Evolutionary conservation across 306 rosid genomes (phyloP).

Genomic region (Corylus heterophylla): DNA sequence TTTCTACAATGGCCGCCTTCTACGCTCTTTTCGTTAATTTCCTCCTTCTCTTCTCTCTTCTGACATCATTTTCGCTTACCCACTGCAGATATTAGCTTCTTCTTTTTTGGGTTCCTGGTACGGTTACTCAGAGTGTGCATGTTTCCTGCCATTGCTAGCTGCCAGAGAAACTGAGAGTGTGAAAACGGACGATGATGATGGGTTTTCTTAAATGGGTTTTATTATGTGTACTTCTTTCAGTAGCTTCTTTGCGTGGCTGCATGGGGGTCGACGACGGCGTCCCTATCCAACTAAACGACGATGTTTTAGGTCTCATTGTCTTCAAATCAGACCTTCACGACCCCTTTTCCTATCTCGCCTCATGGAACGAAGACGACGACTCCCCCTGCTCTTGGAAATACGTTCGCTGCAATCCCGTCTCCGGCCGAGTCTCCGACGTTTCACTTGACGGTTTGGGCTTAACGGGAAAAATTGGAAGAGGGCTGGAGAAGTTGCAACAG

Average conservation of each 20-base stretch:
- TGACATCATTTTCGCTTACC: neutral
- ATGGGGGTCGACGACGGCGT: slow-evolving; percentile 32
- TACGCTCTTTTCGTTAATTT: neutral
- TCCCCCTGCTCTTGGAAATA: slow-evolving; percentile 74
- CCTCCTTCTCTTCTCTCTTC: no score
- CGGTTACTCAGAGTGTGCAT: neutral
- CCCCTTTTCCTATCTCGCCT: slow-evolving; percentile 62
- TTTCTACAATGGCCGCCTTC: neutral
- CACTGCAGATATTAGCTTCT: neutral
- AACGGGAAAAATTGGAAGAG: slow-evolving; percentile 72
- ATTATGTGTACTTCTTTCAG: neutral
- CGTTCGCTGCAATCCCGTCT: slow-evolving; percentile 55
- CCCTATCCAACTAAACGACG: slow-evolving; percentile 58
- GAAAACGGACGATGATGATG: neutral
- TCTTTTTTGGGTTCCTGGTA: neutral
- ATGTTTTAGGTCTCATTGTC: slow-evolving; percentile 81
- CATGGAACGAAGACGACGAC: slow-evolving; percentile 86
- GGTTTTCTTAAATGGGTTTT: neutral
- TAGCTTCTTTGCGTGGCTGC: slow-evolving; percentile 2
- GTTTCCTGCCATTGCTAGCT: neutral
- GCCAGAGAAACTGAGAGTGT: neutral
- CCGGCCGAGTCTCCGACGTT: slow-evolving; percentile 57
- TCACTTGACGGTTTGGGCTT: slow-evolving; percentile 56
- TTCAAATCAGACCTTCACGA: slow-evolving; percentile 81
- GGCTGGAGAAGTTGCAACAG: slow-evolving; percentile 68